These are phyloP conservation scores for Pezicula carpinea DNA, from an alignment of 2,329 filamentous ascomycete species.

Conservation along the genomic window DNA sequence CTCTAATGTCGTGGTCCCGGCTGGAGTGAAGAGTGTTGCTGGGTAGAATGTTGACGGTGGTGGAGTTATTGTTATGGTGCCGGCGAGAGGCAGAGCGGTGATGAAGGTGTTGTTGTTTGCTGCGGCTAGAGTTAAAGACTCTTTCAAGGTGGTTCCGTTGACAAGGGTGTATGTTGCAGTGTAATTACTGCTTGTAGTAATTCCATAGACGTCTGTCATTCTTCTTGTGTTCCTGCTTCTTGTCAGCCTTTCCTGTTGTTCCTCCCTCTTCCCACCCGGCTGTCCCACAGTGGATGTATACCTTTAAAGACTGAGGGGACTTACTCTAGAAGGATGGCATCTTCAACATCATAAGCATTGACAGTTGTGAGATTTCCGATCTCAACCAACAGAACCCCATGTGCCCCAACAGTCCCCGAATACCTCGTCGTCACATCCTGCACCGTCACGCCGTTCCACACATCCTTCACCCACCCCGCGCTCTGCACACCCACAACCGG, in stretches of 20 bases:
- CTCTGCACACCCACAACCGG: slow-evolving; percentile 20
- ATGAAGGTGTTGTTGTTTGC: slow-evolving; percentile 15
- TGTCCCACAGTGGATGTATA: no score
- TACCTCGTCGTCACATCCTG: slow-evolving; percentile 17
- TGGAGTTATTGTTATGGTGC: slow-evolving; percentile 8
- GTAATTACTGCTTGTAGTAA: slow-evolving; percentile 17
- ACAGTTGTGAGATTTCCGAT: slow-evolving; percentile 9
- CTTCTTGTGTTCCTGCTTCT: slow-evolving; percentile 9
- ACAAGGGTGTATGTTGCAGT: slow-evolving; percentile 12
- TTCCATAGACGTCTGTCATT: slow-evolving; percentile 16
- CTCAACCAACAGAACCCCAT: slow-evolving; percentile 21
- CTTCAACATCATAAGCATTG: slow-evolving; percentile 10
- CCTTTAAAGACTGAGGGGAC: background rate
- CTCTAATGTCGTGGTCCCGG: slow-evolving; percentile 30
- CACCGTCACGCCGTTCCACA: slow-evolving; percentile 14
- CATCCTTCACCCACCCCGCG: slow-evolving; percentile 16
- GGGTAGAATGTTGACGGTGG: slow-evolving; percentile 35
- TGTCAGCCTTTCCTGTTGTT: background rate
- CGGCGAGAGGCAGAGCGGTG: slow-evolving; percentile 8
- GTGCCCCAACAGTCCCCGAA: slow-evolving; percentile 13
- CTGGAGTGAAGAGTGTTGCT: slow-evolving; percentile 49
- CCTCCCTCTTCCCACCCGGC: background rate
- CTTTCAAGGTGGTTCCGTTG: slow-evolving; percentile 2
- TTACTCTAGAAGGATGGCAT: slow-evolving; percentile 13
- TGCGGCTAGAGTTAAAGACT: slow-evolving; percentile 13